These are phyloP conservation scores for Neoarthrinium moseri DNA, from an alignment of 2,329 filamentous ascomycete genomes.

Conservation along the genomic window DNA sequence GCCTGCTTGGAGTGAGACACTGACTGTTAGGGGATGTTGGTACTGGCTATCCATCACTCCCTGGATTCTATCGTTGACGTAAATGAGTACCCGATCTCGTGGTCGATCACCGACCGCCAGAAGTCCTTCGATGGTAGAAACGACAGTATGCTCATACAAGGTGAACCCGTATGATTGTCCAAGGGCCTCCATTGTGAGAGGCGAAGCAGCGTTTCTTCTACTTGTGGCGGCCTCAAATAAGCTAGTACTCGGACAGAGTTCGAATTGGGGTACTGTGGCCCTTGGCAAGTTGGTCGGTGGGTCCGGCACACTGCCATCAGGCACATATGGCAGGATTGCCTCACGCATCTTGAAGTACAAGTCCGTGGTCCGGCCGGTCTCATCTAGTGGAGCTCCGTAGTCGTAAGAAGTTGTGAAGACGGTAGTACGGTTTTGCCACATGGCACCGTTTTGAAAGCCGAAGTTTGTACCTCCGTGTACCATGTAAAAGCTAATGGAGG, in stretches of 20 bases:
- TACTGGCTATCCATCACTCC: conserved; percentile 49
- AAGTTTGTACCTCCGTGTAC: conserved; percentile 53
- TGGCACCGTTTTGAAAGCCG: conserved; percentile 44
- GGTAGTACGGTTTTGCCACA: conserved; percentile 38
- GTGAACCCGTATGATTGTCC: conserved; percentile 43
- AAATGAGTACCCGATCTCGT: conserved; percentile 41
- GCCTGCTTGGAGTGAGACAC: conserved; percentile 32
- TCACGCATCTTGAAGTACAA: conserved; percentile 40
- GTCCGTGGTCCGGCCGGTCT: conserved; percentile 44
- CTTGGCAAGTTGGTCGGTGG: conserved; percentile 31
- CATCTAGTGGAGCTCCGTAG: conserved; percentile 48
- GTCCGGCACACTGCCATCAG: conserved; percentile 33
- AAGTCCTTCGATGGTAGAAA: conserved; percentile 23
- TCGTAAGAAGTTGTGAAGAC: conserved; percentile 47
- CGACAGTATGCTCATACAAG: conserved; percentile 38
- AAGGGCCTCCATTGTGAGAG: conserved; percentile 43
- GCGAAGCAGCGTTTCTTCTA: conserved; percentile 21
- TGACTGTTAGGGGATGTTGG: conserved; percentile 33
- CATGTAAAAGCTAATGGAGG: conserved; percentile 51
- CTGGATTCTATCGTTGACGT: conserved; percentile 38
- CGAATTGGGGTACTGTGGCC: conserved; percentile 32
- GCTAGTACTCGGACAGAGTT: conserved; percentile 31
- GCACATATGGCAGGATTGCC: conserved; percentile 35
- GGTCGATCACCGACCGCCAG: conserved; percentile 40
- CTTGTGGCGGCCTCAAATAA: conserved; percentile 36